Evolutionary conservation across 495 filamentous ascomycete species (phyloP).

Genomic region (Aspergillus baeticus): DNA sequence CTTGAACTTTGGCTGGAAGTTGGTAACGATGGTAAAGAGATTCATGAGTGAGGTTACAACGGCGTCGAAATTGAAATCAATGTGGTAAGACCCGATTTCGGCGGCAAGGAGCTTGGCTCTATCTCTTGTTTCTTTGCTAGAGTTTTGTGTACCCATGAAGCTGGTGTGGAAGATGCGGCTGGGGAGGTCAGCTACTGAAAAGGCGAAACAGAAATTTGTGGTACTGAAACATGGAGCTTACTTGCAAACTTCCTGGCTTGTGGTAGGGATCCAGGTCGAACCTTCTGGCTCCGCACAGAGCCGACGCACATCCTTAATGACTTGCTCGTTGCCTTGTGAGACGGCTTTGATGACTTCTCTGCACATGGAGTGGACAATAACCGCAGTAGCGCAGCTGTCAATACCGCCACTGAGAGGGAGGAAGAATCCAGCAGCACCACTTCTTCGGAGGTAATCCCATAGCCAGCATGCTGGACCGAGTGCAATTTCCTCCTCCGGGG

Average conservation of each 20-base stretch:
- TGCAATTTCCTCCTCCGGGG: constrained; percentile 74
- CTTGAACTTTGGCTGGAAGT: constrained; percentile 65
- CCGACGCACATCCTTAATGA: constrained; percentile 65
- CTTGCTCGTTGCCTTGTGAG: constrained; percentile 60
- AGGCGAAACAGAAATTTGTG: not conserved
- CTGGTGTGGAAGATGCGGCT: constrained; percentile 65
- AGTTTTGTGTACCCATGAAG: constrained; percentile 83
- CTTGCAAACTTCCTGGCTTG: constrained; percentile 61
- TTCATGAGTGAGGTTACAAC: constrained; percentile 54
- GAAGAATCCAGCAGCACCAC: constrained; percentile 57
- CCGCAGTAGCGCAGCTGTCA: constrained; percentile 55
- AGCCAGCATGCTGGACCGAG: constrained; percentile 71
- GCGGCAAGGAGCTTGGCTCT: constrained; percentile 67
- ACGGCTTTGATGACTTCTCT: constrained; percentile 69
- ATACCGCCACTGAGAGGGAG: constrained; percentile 73
- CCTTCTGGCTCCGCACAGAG: constrained; percentile 56
- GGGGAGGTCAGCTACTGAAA: constrained; percentile 11
- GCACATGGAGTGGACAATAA: constrained; percentile 78
- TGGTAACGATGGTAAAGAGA: constrained; percentile 53
- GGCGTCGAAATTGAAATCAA: constrained; percentile 74
- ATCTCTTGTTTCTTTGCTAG: constrained; percentile 65
- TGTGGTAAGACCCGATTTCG: constrained; percentile 72
- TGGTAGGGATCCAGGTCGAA: constrained; percentile 50
- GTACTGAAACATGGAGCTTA: constrained; percentile 8
- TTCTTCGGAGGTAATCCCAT: constrained; percentile 81